Conservation (phyloP, 176 grass and related monocot genomes). For the Juncus effusus region DNA sequence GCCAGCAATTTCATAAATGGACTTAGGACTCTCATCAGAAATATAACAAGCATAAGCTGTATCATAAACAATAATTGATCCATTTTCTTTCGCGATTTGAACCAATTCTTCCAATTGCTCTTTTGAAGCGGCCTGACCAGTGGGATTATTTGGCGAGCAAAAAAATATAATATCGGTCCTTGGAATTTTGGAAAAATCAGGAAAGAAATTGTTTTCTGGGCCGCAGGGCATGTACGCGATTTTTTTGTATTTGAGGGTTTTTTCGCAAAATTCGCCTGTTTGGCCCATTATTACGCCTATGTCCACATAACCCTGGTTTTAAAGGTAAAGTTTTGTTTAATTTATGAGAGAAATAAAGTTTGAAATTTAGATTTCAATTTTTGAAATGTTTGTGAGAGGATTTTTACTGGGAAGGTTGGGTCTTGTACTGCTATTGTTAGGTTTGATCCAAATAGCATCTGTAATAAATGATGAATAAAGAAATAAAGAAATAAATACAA, state of each 20-base stretch:
- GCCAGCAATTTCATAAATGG: conserved; percentile 92
- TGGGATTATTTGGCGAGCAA: conserved; percentile 98
- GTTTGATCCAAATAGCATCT: conserved; percentile 70
- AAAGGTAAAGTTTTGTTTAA: conserved; percentile 9
- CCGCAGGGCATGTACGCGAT: conserved; percentile 74
- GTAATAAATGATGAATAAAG: neutral
- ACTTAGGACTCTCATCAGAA: conserved; percentile 33
- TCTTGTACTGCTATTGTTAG: conserved; percentile 87
- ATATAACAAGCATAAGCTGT: conserved; percentile 68
- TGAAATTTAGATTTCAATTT: neutral
- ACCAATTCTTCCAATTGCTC: conserved; percentile 72
- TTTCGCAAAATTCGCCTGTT: conserved; percentile 39
- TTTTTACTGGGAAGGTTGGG: conserved; percentile 91
- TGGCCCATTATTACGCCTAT: conserved; percentile 89
- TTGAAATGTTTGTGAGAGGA: neutral
- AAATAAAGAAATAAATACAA: neutral
- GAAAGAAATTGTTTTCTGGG: conserved; percentile 85
- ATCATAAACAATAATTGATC: conserved; percentile 91
- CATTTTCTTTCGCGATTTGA: conserved; percentile 56
- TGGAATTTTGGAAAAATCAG: conserved; percentile 56
- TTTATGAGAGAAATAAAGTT: conserved; percentile 5
- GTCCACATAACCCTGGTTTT: conserved; percentile 73
- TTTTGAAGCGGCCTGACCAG: conserved; percentile 62
- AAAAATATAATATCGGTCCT: conserved; percentile 94
- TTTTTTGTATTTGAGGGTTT: conserved; percentile 46